Base-by-base conservation (phyloP, 2,329 filamentous ascomycete genomes). In the Scorias spongiosa region DNA sequence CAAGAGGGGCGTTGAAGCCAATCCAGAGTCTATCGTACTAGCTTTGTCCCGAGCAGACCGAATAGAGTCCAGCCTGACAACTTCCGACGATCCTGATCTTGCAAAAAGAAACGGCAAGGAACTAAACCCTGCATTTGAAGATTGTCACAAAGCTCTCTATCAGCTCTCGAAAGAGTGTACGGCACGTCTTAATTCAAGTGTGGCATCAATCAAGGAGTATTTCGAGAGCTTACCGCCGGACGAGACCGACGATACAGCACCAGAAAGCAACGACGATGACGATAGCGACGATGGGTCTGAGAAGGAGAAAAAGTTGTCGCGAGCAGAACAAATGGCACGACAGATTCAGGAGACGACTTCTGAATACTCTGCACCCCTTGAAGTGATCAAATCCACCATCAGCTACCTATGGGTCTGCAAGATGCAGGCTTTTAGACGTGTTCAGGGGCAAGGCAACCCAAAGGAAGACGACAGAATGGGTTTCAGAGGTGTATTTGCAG, bases 341-440 rank as follows among this genome's bases (percentile, higher is more conserved):
- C 72, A 78, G 51, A 68, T 80, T 38, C 69, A 76, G 43, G 68
- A 69, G 5, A 68, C 78, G 38, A 69, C 72, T 55, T 75, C 82
- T 47, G 78, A 78, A 10, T 82, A 84, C 56, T 75, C 77, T 7
- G 74, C 75, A 5, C 85, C 94, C 57, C 78, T 80, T 29, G 78
- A 81, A 26, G 70, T 83, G 12, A 72, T 96, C 17, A 89, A 83
- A 37, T 80, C 82, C 54, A 89, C 85, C 1, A 80, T 98, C 44
- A 93, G 91, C 0, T 88, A 86, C 56, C 81, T 87, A 4, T 98
- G 91, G 91, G 93, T 96, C 56, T 86, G 87, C 12, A 71, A 96
- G 46, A 93, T 94, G 65, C 80, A 91, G 42, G 84, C 89, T 3
- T 94, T 94, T 76, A 84, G 91, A 45, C 84, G 91, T 43, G 81